Conservation (phyloP, 1,139 yeast species). For the Geotrichum macrosporum region DNA sequence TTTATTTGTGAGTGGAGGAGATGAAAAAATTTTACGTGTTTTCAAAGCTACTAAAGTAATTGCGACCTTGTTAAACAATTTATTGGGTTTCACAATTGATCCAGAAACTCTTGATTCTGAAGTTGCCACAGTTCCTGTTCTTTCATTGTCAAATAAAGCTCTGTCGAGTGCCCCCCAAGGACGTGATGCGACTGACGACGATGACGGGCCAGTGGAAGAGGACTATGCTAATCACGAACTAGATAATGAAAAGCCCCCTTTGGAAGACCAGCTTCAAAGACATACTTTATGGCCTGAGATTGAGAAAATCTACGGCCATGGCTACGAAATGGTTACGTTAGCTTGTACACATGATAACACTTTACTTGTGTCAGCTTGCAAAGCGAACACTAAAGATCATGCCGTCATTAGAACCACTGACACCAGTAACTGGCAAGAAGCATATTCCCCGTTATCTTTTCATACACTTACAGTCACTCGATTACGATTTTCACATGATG, state of each 20-base stretch:
- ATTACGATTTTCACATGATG: slow-evolving; percentile 69
- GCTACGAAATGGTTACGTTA: slow-evolving; percentile 83
- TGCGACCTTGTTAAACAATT: slow-evolving; percentile 53
- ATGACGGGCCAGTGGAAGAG: slow-evolving; percentile 39
- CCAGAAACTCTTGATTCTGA: slow-evolving; percentile 48
- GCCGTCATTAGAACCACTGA: slow-evolving; percentile 80
- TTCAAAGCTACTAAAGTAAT: slow-evolving; percentile 87
- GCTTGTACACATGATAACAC: slow-evolving; percentile 64
- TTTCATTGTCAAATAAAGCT: slow-evolving; percentile 83
- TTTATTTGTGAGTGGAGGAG: slow-evolving; percentile 88
- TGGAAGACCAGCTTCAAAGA: slow-evolving; percentile 86
- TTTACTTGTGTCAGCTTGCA: slow-evolving; percentile 83
- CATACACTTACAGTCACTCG: slow-evolving; percentile 86
- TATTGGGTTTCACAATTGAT: slow-evolving; percentile 46
- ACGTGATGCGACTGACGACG: slow-evolving; percentile 22
- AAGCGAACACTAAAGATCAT: slow-evolving; percentile 76
- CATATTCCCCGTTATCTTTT: slow-evolving; percentile 48
- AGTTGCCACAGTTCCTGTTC: slow-evolving; percentile 85
- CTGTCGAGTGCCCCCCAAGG: slow-evolving; percentile 24
- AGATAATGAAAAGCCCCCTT: slow-evolving; percentile 57
- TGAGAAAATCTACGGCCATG: slow-evolving; percentile 95
- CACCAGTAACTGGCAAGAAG: slow-evolving; percentile 58
- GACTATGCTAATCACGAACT: slow-evolving; percentile 46
- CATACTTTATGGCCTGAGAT: slow-evolving; percentile 92
- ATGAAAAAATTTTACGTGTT: slow-evolving; percentile 85